Percentiles rank a stretch among this genome's conserved stretches.
phyloP scores from a whole-genome alignment of 495 filamentous ascomycete genomes.

The Rhypophila decipiens region DNA sequence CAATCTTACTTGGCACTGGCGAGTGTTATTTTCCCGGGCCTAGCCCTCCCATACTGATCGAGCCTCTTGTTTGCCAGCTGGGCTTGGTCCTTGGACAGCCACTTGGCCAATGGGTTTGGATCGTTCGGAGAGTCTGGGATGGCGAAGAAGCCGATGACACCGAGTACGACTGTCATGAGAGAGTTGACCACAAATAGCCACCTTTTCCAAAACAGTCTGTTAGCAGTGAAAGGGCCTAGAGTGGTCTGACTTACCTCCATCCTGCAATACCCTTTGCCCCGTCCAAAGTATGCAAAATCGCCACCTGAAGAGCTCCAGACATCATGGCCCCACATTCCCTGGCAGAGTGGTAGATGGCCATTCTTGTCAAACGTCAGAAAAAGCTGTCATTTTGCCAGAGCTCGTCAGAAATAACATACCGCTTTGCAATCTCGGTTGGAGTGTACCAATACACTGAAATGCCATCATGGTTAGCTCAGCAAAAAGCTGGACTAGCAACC shows the following conservation, averaged over 20 bases:
- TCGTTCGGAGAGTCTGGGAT: conserved; percentile 44
- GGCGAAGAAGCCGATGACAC: conserved; percentile 40
- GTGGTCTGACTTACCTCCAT: conserved; percentile 47
- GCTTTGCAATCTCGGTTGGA: conserved; percentile 30
- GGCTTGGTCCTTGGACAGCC: conserved; percentile 26
- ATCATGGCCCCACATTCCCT: conserved; percentile 32
- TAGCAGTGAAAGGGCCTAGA: too few species aligned
- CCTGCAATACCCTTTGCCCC: conserved; percentile 42
- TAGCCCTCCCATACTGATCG: conserved; percentile 24
- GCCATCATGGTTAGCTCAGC: not conserved
- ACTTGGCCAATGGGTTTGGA: conserved; percentile 31
- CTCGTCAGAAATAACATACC: too few species aligned
- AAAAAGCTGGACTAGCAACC: too few species aligned
- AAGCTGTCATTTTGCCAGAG: too few species aligned
- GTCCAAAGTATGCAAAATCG: conserved; percentile 43
- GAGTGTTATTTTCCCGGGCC: conserved; percentile 33
- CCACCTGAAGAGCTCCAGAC: conserved; percentile 46
- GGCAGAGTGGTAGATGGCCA: conserved; percentile 38
- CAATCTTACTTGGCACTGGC: conserved; percentile 22
- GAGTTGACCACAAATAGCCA: conserved; percentile 51
- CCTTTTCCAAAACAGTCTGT: conserved; percentile 5
- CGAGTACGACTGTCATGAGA: conserved; percentile 42
- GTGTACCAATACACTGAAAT: conserved; percentile 33
- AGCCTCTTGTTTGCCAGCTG: conserved; percentile 23
- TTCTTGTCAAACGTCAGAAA: too few species aligned